Conservation (phyloP, 345 rosid genomes). For the Aquilaria sinensis region DNA sequence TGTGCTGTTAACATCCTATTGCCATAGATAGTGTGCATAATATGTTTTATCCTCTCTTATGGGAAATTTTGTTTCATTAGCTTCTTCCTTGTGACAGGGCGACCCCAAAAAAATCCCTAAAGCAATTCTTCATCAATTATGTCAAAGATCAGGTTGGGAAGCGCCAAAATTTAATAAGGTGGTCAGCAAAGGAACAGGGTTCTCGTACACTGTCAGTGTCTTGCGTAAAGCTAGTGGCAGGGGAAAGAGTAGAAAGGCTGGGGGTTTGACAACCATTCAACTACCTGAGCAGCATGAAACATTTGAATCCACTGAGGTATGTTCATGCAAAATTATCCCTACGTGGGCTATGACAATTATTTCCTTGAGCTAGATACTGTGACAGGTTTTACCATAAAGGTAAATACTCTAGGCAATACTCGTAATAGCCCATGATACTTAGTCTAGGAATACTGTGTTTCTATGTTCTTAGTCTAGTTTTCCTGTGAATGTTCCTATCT, state of each 20-base stretch:
- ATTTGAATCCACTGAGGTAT: slow-evolving; percentile 70
- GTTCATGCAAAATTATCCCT: no score
- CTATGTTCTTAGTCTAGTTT: no score
- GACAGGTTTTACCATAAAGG: no score
- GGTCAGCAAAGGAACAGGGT: slow-evolving; percentile 31
- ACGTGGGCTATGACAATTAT: no score
- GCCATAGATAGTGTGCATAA: neutral
- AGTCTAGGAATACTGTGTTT: no score
- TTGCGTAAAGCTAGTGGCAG: slow-evolving; percentile 86
- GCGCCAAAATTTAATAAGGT: slow-evolving; percentile 86
- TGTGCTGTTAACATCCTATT: neutral
- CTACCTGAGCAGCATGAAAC: slow-evolving; percentile 61
- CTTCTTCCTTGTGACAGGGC: slow-evolving; percentile 43
- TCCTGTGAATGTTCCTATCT: no score
- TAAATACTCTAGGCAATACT: no score
- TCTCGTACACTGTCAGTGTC: slow-evolving; percentile 65
- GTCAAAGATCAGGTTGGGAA: slow-evolving; percentile 91
- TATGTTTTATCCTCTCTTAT: slow-evolving; percentile 1
- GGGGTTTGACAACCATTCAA: slow-evolving; percentile 74
- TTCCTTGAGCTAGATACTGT: no score
- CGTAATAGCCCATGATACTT: no score
- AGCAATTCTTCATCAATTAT: slow-evolving; percentile 85
- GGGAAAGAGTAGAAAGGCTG: slow-evolving; percentile 88
- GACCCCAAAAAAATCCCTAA: slow-evolving; percentile 69
- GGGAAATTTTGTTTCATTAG: neutral